Base-by-base conservation (phyloP, 2,329 filamentous ascomycete species). In the Cadophora luteo-olivacea region DNA sequence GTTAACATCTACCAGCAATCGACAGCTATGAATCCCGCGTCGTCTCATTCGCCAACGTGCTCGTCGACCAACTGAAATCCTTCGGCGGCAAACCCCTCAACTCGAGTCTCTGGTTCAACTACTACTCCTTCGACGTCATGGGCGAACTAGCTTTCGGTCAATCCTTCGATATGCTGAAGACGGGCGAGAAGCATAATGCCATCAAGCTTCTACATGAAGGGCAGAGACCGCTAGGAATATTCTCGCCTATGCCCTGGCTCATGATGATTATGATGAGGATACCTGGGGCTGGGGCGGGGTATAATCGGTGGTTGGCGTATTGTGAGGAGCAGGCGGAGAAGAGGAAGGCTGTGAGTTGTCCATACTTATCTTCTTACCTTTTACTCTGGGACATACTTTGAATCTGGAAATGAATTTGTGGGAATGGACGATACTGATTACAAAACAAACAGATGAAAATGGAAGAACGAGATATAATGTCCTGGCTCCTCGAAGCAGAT, bases 71-170 rank as follows among this genome's bases (percentile, higher is more conserved):
- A 24, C 29, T 75, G 4, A 49, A 38, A 38, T 52, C 65, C 4
- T 67, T 62, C 25, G 19, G 61, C 3, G 75, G 74, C 3, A 72
- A 71, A 38, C 32, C 73, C 7, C 24, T 75, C 5, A 69, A 75
- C 62, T 72, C 64, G 1, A 69, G 65, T 55, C 24, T 64, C 19
- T 75, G 72, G 72, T 74, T 75, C 54, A 71, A 73, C 25, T 73
- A 67, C 48, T 75, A 70, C 55, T 54, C 66, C 6, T 77, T 76
- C 61, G 75, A 77, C 62, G 69, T 75, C 6, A 76, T 76, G 70
- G 74, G 73, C n/a, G 73, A 76, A 22, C 66, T 77, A 33, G 73
- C 70, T 1, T 75, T 76, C 61, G 72, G 74, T 0, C 68, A 73
- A n/a, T 69, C 73, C 0, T 76, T 75, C 62, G 66, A 72, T 29